These are phyloP conservation scores for Salix suchowensis DNA, from an alignment of 345 rosid genomes.

Conservation along the genomic window DNA sequence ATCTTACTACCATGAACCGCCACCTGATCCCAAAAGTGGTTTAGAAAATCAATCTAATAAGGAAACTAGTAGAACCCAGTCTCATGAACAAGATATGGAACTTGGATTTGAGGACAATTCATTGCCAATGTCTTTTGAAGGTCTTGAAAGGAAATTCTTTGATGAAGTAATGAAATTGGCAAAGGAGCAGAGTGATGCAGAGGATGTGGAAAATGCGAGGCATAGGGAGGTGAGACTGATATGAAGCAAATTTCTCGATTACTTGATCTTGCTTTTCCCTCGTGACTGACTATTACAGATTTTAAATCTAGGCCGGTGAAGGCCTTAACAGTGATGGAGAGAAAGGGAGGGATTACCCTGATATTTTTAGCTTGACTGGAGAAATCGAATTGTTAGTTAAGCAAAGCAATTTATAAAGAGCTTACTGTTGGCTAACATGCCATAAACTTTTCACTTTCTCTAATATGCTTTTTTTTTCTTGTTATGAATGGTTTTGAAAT, in stretches of 20 bases:
- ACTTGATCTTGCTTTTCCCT: not conserved
- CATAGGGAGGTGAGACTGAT: constrained; percentile 17
- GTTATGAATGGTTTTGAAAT: not conserved
- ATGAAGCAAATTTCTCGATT: not conserved
- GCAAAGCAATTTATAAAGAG: not conserved
- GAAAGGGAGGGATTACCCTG: not conserved
- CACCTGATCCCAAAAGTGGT: constrained; percentile 3
- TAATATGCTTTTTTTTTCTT: not conserved
- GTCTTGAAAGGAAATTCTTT: constrained; percentile 19
- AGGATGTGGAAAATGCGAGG: constrained; percentile 21
- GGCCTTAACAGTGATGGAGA: no score
- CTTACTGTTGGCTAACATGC: not conserved
- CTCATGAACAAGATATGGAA: constrained; percentile 22
- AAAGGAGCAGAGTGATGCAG: constrained; percentile 21
- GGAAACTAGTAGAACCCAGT: constrained; percentile 9
- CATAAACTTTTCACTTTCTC: not conserved
- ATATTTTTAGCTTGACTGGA: not conserved
- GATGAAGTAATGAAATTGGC: constrained; percentile 16
- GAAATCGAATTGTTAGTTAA: not conserved
- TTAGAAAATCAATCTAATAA: constrained; percentile 1
- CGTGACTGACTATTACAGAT: not conserved
- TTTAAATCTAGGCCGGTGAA: not conserved
- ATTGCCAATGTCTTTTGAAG: constrained; percentile 16
- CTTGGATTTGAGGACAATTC: constrained; percentile 15
- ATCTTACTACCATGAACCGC: constrained; percentile 11